Conservation (phyloP, 1,139 yeast genomes). For the Suhomyces atakaporum region DNA sequence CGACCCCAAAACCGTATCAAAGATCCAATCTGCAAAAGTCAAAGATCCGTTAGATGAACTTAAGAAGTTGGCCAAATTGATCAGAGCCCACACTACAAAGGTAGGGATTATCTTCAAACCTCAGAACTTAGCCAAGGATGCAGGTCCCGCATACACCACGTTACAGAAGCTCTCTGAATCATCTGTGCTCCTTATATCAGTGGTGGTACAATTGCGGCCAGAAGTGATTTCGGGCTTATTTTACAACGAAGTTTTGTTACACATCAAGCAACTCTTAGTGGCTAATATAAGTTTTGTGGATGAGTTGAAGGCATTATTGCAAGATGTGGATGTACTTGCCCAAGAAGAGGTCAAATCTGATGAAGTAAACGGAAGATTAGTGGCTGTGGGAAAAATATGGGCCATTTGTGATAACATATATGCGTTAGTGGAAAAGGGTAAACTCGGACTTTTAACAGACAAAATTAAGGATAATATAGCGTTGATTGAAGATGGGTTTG, state of each 20-base stretch:
- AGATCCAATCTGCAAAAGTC: constrained; percentile 38
- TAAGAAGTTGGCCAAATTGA: constrained; percentile 55
- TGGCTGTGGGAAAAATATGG: constrained; percentile 69
- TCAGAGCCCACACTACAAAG: constrained; percentile 80
- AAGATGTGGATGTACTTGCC: constrained; percentile 16
- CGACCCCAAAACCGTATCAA: constrained; percentile 9
- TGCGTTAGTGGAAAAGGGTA: constrained; percentile 46
- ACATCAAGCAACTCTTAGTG: constrained; percentile 32
- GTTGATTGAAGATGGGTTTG: constrained; percentile 62
- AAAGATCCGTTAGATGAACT: constrained; percentile 56
- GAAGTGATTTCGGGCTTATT: constrained; percentile 42
- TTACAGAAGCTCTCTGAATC: constrained; percentile 51
- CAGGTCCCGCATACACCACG: constrained; percentile 54
- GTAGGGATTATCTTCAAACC: constrained; percentile 76
- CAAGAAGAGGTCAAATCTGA: constrained; percentile 24
- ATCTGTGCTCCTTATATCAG: constrained; percentile 46
- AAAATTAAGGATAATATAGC: constrained; percentile 48
- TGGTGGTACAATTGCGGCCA: constrained; percentile 36
- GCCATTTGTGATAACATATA: constrained; percentile 51
- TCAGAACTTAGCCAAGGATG: constrained; percentile 42
- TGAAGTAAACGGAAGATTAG: constrained; percentile 39
- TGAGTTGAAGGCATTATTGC: constrained; percentile 33
- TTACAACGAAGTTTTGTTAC: constrained; percentile 37
- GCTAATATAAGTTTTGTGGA: constrained; percentile 23
- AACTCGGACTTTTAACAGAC: constrained; percentile 49